These are phyloP conservation scores for Cyathus striatus DNA, from an alignment of 768 basidiomycete genomes.

Conservation along the genomic window DNA sequence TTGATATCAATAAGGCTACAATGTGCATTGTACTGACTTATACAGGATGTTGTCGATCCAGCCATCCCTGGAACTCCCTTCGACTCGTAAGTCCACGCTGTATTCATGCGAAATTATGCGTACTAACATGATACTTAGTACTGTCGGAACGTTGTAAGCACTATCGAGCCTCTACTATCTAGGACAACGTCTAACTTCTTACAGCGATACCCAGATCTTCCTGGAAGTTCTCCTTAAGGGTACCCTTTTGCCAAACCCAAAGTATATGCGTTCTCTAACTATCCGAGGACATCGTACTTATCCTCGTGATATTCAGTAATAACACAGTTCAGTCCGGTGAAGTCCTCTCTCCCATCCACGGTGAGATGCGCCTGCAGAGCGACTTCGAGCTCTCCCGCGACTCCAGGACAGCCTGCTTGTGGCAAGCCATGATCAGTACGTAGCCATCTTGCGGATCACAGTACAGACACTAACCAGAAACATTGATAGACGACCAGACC, in stretches of 20 bases:
- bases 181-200: neutral
- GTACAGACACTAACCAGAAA: neutral
- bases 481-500: neutral
- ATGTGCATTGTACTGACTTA: neutral
- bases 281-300: neutral
- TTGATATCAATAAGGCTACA: neutral
- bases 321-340: slow-evolving; percentile 12
- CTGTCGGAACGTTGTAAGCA: neutral
- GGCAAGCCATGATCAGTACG: neutral
- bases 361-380: slow-evolving; percentile 18
- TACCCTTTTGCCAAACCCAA: slow-evolving; percentile 9
- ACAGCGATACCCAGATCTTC: slow-evolving; percentile 26
- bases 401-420: slow-evolving; percentile 10
- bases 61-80: slow-evolving; percentile 24
- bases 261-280: neutral
- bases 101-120: neutral
- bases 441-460: neutral
- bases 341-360: slow-evolving; percentile 15
- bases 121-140: neutral
- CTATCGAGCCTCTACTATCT: no score
- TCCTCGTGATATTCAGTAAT: neutral
- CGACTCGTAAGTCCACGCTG: slow-evolving; percentile 16
- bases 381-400: slow-evolving; percentile 17
- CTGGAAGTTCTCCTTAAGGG: slow-evolving; percentile 27
- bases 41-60: neutral